Evolutionary conservation across 169 alveolate species (phyloP), one percentile per base, ranked within the genome.

Genomic region (Cryptosporidium bovis): DNA sequence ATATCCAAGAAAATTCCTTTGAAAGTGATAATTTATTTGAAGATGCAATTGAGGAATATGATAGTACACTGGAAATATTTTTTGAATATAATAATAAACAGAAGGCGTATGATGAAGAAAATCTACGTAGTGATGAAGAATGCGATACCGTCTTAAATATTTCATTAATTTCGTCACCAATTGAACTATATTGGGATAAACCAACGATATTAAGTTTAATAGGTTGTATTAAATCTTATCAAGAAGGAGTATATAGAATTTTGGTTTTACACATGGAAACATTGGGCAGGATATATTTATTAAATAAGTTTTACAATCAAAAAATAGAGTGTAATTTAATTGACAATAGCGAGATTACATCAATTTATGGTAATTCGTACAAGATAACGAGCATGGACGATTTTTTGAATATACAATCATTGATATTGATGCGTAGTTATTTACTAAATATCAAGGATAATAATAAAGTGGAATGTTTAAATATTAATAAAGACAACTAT

Each of bases 21-120:
- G 83, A 69, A 5, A 69, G 56, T 77, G 87, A 77, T 33, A 20
- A 60, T 36, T 56, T 48, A 2, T 77, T 60, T 77, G 87, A 27
- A 8, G 87, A 77, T 77, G 87, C 87, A 8, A 24, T 77, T 33
- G 87, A 77, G 36, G 87, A 77, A 15, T 77, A 77, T 77, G 87
- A 77, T 7, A 77, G 64, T 15, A 77, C 87, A n/a, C 29, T 77
- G 10, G 87, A 77, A 1, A 50, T 77, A 18, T 77, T 44, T 36
- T 77, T 77, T 60, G 20, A 51, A 4, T 60, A 18, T 20, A 60
- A 77, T 40, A 40, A 50, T 3, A 55, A 36, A 2, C 20, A 18
- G 3, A 1, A 13, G 12, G n/a, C 24, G 6, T 18, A 20, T 20
- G 64, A 6, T 6, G 12, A 55, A 0, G 10, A 40, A 0, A 40